phyloP scores from a whole-genome alignment of 2,329 filamentous ascomycete species.

The Sporothrix schenckii region DNA sequence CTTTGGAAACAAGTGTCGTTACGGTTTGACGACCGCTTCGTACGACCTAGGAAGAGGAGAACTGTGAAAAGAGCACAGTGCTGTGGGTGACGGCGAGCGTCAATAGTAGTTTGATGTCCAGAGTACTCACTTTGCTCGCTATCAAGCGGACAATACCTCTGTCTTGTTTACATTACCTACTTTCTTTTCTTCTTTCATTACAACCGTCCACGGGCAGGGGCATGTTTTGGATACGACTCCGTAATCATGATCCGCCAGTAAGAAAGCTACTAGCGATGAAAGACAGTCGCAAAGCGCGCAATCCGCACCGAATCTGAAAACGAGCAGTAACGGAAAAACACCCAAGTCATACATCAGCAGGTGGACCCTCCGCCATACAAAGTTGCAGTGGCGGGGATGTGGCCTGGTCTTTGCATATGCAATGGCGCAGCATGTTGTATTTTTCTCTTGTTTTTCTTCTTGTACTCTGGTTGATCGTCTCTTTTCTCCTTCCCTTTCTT shows the following conservation, averaged over 20 bases:
- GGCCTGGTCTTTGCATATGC: slow-evolving; percentile 22
- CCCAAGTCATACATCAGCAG: not conserved
- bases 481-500: not conserved
- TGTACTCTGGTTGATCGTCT: not conserved
- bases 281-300: slow-evolving; percentile 4
- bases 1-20: not conserved
- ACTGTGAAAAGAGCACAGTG: not conserved
- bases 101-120: not conserved
- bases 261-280: not conserved
- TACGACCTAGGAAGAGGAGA: not conserved
- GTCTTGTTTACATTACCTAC: not conserved
- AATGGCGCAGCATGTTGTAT: not conserved
- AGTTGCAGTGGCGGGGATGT: slow-evolving; percentile 15
- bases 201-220: slow-evolving; percentile 14
- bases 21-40: not conserved
- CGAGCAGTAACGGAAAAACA: not conserved
- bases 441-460: not conserved
- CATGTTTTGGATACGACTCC: slow-evolving; percentile 7
- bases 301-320: not conserved
- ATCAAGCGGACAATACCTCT: too few species aligned
- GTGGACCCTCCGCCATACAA: not conserved
- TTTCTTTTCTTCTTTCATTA: not conserved
- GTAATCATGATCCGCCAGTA: not conserved
- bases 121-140: too few species aligned
- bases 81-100: not conserved